These are phyloP conservation scores for Kazachstania sp. DNA, from an alignment of 1,139 yeast species.

Conservation along the genomic window DNA sequence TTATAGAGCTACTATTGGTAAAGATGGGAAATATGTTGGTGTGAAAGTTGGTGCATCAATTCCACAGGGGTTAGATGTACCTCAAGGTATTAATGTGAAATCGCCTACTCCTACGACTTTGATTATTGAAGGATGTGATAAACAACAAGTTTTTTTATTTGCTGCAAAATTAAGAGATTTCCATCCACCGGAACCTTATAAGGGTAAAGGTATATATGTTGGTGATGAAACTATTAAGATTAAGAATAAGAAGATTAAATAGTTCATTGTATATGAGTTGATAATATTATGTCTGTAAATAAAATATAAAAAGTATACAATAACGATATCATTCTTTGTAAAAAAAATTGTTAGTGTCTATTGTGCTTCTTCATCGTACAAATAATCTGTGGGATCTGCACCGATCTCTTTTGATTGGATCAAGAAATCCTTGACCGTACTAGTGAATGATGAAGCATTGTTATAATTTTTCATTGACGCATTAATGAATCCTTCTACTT, in stretches of 20 bases:
- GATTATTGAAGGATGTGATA: conserved; percentile 77
- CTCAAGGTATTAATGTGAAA: conserved; percentile 62
- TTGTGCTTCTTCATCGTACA: conserved; percentile 79
- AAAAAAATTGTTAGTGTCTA: conserved; percentile 74
- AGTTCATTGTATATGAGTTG: conserved; percentile 5
- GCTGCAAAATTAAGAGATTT: conserved; percentile 82
- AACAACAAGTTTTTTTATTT: conserved; percentile 77
- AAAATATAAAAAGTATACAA: neutral
- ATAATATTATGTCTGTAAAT: neutral
- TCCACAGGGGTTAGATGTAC: conserved; percentile 56
- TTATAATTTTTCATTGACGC: conserved; percentile 64
- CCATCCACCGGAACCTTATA: conserved; percentile 97
- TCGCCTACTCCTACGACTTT: conserved; percentile 87
- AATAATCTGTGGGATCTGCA: conserved; percentile 81
- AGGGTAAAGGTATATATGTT: conserved; percentile 94
- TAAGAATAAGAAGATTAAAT: conserved; percentile 90
- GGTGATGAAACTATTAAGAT: conserved; percentile 84
- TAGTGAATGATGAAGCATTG: conserved; percentile 66
- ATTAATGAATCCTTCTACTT: conserved; percentile 67
- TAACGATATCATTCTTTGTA: conserved; percentile 33
- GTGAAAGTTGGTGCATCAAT: conserved; percentile 83
- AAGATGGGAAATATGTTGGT: conserved; percentile 53
- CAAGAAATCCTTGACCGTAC: conserved; percentile 82
- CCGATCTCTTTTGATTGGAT: conserved; percentile 93
- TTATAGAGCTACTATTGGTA: conserved; percentile 65